Conservation (phyloP, 495 filamentous ascomycete genomes). For the Usnea hakonensis region DNA sequence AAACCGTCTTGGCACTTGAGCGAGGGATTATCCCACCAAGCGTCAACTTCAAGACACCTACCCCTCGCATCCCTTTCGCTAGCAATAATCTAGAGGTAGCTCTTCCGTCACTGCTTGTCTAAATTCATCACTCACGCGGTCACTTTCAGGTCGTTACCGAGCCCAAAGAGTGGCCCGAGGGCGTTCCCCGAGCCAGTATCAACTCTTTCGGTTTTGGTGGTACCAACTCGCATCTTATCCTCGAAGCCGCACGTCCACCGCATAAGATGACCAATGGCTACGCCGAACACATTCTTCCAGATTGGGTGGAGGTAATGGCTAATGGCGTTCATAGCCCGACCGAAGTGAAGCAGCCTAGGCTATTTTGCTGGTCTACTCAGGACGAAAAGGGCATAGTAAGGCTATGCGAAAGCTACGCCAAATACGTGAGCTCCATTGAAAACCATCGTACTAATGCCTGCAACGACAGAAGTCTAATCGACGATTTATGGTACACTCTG, state of each 20-base stretch:
- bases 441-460: not conserved
- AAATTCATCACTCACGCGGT: not conserved
- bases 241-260: constrained; percentile 24
- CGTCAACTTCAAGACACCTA: constrained; percentile 38
- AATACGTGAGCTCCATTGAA: not conserved
- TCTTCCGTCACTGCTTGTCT: not conserved
- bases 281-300: constrained; percentile 18
- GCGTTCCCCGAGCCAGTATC: constrained; percentile 45
- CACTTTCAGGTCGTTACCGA: not conserved
- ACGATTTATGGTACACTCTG: constrained; percentile 2
- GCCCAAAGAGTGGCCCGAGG: constrained; percentile 13
- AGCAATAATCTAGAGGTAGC: not conserved
- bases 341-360: not conserved
- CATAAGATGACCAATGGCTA: constrained; percentile 14
- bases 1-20: constrained; percentile 43
- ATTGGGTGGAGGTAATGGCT: not conserved
- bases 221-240: constrained; percentile 44
- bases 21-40: constrained; percentile 42
- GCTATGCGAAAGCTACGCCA: not conserved
- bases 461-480: not conserved
- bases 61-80: constrained; percentile 25
- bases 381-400: not conserved
- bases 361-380: not conserved
- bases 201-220: constrained; percentile 57
- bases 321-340: not conserved